phyloP scores from a whole-genome alignment of 2,329 filamentous ascomycete genomes.

The Trichoderma pleuroti region DNA sequence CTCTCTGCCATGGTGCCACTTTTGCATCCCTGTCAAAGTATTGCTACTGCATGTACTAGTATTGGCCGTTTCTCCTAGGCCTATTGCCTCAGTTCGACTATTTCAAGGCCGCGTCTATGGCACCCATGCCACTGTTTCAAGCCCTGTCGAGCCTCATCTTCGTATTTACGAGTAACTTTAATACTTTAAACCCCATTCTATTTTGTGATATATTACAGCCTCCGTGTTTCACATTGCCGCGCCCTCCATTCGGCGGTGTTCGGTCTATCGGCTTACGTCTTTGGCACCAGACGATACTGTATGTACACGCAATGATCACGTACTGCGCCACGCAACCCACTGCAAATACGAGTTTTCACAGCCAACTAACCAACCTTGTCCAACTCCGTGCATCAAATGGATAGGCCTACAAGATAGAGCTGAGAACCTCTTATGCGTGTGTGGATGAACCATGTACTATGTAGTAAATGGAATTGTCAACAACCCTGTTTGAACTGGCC shows the following conservation, averaged over 20 bases:
- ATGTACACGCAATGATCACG: not conserved
- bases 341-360: not conserved
- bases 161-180: not conserved
- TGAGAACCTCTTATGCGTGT: not conserved
- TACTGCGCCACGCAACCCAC: constrained; percentile 10
- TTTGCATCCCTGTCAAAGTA: not conserved
- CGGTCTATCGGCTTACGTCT: not conserved
- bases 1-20: not conserved
- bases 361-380: not conserved
- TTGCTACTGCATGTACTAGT: too few relatives aligned
- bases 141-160: not conserved
- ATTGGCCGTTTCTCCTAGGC: too few relatives aligned
- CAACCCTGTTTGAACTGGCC: not conserved
- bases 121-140: not conserved
- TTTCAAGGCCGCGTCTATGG: not conserved
- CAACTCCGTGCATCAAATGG: not conserved
- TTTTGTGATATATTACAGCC: not conserved
- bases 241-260: not conserved
- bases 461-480: not conserved
- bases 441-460: not conserved
- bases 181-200: not conserved
- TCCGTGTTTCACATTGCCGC: not conserved
- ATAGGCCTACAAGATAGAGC: not conserved
- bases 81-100: not conserved
- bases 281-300: not conserved